A percentile compares a stretch with the other conserved stretches of the same genome.
Conservation (phyloP, 108 stramenopile genomes). For the Seminavis robusta region DNA sequence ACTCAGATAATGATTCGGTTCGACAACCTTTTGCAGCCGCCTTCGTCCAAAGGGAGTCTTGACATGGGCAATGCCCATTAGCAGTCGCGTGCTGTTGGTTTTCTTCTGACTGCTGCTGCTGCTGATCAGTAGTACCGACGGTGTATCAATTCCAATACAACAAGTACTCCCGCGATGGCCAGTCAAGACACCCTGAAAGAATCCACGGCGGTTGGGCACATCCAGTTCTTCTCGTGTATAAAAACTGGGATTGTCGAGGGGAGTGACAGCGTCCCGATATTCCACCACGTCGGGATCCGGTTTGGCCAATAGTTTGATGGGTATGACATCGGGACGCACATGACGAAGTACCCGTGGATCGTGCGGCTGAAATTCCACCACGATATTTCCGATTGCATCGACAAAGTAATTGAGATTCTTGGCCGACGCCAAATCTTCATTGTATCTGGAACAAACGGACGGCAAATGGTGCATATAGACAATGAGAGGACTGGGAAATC, state of each 20-base stretch:
- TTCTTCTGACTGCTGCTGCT: slow-evolving; percentile 1
- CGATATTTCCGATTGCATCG: neutral
- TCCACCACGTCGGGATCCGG: neutral
- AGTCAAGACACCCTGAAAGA: neutral
- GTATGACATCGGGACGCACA: neutral
- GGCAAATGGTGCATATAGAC: slow-evolving; percentile 1
- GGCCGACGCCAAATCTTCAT: slow-evolving; percentile 1
- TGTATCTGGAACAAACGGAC: neutral
- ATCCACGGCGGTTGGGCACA: neutral
- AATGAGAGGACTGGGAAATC: no score
- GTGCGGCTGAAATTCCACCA: slow-evolving; percentile 11
- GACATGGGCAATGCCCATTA: neutral
- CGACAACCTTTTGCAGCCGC: neutral
- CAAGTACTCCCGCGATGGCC: slow-evolving; percentile 12
- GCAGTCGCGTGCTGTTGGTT: neutral
- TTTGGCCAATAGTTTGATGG: neutral
- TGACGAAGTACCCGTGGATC: neutral
- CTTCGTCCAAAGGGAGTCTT: no score
- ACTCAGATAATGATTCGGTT: slow-evolving; percentile 13
- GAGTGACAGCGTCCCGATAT: neutral
- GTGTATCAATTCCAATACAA: slow-evolving; percentile 5
- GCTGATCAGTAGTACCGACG: neutral
- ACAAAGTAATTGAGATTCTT: slow-evolving; percentile 22
- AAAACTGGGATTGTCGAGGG: neutral
- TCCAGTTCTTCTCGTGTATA: slow-evolving; percentile 6